These are phyloP conservation scores for Botrytis porri DNA, from an alignment of 2,329 filamentous ascomycete species.

Conservation along the genomic window DNA sequence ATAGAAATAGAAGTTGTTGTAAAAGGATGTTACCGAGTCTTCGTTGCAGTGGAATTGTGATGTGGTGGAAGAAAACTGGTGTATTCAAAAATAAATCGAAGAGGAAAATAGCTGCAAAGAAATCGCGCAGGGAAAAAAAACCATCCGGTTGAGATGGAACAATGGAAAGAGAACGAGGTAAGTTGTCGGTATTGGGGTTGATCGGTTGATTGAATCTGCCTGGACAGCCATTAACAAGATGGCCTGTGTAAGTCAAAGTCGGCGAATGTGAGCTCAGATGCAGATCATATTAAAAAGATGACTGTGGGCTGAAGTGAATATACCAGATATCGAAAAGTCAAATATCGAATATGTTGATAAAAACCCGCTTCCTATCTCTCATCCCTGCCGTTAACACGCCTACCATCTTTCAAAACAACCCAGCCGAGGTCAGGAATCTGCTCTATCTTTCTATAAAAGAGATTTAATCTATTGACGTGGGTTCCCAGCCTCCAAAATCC, in stretches of 20 bases:
- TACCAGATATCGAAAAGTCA: neutral
- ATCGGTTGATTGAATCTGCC: too few species aligned
- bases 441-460: too few species aligned
- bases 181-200: neutral
- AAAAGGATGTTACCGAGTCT: neutral
- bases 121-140: neutral
- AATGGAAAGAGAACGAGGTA: neutral
- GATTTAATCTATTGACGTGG: too few species aligned
- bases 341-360: neutral
- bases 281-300: neutral
- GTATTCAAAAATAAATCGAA: neutral
- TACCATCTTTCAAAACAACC: neutral
- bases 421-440: too few species aligned
- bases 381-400: rapidly evolving
- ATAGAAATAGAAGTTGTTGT: neutral
- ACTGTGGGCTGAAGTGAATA: neutral
- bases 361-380: neutral
- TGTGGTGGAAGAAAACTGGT: neutral
- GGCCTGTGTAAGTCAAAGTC: too few species aligned
- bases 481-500: neutral
- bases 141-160: neutral
- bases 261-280: too few species aligned
- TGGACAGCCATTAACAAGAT: too few species aligned
- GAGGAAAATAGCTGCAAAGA: neutral
- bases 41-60: too few species aligned